phyloP scores from a whole-genome alignment of 805 yeast genomes.

The Candida lessepsii region DNA sequence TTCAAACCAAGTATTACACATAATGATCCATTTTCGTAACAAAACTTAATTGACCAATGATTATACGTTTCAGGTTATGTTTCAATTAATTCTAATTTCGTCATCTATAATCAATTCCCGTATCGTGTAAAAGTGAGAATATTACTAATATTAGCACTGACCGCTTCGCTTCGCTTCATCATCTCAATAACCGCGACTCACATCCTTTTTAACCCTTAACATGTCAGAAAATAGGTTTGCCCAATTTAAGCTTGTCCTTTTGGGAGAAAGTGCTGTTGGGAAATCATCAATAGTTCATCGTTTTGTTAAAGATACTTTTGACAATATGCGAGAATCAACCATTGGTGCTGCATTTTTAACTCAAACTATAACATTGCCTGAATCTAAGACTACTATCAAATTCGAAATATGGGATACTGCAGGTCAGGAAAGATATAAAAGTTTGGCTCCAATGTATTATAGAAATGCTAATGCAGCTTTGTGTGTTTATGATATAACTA shows the following conservation, averaged over 20 bases:
- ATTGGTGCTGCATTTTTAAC: slow-evolving; percentile 85
- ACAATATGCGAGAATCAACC: slow-evolving; percentile 72
- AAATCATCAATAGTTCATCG: slow-evolving; percentile 59
- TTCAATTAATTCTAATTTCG: too few species aligned
- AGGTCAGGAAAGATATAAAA: slow-evolving; percentile 62
- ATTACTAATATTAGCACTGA: too few species aligned
- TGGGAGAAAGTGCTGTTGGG: slow-evolving; percentile 85
- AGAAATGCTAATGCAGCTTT: slow-evolving; percentile 65
- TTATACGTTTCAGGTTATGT: too few species aligned
- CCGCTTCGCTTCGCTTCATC: too few species aligned
- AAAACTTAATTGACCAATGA: too few species aligned
- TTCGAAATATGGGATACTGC: slow-evolving; percentile 94
- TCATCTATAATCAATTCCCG: too few species aligned
- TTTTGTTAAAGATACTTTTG: slow-evolving; percentile 71
- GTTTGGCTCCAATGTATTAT: slow-evolving; percentile 47
- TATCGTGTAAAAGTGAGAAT: too few species aligned
- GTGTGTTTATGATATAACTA: slow-evolving; percentile 75
- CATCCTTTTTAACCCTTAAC: slow-evolving; percentile 8
- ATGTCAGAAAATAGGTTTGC: slow-evolving; percentile 25
- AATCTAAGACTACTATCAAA: slow-evolving; percentile 53
- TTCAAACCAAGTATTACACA: too few species aligned
- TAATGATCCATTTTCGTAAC: too few species aligned
- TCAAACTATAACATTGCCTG: slow-evolving; percentile 59
- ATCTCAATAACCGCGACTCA: slow-evolving; percentile 5
- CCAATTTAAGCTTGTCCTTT: slow-evolving; percentile 62